Base-by-base conservation (phyloP, 2,329 filamentous ascomycete species). In the Ilyonectria sp. region DNA sequence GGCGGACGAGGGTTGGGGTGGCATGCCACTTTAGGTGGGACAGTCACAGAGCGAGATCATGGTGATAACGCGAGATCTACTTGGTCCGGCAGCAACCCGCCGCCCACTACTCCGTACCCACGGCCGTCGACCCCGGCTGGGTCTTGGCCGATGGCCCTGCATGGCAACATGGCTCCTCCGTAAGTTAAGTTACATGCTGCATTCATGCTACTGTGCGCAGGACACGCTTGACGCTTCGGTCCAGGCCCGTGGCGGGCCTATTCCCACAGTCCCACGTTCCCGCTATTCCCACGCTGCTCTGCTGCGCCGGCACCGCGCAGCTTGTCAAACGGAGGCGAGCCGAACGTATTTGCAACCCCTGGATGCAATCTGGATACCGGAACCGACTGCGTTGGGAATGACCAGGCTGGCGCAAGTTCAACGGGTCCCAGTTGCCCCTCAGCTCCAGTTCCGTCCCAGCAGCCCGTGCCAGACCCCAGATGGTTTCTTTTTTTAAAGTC, bases 41-140 rank as follows among this genome's bases (percentile, higher is more conserved):
- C 63, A 66, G 52, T 46, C 58, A 56, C 44, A 55, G 55, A 64
- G 43, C 46, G 26, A 44, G 46, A 65, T 23, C 29, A 40, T 65
- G 65, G 60, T 65, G 65, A 68, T 68, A 68, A 68, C 56, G 56
- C 62, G 15, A 47, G 56, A 55, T 65, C 52, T 68, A 55, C 65
- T 52, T 68, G 55, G 65, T 54, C 55, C 26, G 54, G 44, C 37
- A 47, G 50, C 58, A 49, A 40, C 63, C 57, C 49, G 55, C n/a
- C n/a, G 46, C 52, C 47, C 59, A 40, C 40, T 52, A 54, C 23
- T 23, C 23, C 23, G 23, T 23, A 23, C 17, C 52, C 46, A 46
- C 60, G 54, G 29, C 44, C 59, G 46, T 49, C 46, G 19, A 40
- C 47, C 54, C 47, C n/a, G 23, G 58, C 46, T 35, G 21, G 47